Evolutionary conservation across 1,284 basidiomycete genomes (phyloP).

Genomic region (Neonothopanus nambi): DNA sequence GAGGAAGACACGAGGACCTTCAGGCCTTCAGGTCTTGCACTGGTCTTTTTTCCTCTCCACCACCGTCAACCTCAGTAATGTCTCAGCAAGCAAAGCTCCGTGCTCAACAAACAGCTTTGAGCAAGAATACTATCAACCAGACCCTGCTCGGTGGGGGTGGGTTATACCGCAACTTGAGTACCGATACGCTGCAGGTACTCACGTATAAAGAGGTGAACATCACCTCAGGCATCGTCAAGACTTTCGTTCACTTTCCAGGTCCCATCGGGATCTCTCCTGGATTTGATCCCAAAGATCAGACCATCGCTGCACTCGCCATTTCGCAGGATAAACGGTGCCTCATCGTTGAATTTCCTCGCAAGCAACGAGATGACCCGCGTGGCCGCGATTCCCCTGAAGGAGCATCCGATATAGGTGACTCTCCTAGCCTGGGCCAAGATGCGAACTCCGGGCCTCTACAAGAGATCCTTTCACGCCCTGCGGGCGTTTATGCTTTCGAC

Average conservation of each 20-base stretch:
- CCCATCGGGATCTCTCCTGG: conserved; percentile 10
- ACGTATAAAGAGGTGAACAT: conserved; percentile 1
- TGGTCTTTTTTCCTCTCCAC: too few species aligned
- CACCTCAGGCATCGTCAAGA: background rate
- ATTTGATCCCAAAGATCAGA: conserved; percentile 5
- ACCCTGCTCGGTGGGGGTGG: background rate
- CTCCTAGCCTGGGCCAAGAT: background rate
- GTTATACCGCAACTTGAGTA: background rate
- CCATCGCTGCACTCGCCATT: conserved; percentile 2
- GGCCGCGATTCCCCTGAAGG: background rate
- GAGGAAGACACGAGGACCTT: too few species aligned
- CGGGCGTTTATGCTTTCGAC: conserved; percentile 42
- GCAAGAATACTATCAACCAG: background rate
- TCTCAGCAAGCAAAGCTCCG: background rate
- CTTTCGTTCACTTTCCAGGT: background rate
- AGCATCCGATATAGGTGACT: too few species aligned
- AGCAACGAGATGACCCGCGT: background rate
- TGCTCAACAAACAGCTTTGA: background rate
- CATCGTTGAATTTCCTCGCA: background rate
- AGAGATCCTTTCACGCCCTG: conserved; percentile 30
- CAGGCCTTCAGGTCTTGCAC: too few species aligned
- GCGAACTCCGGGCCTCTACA: background rate
- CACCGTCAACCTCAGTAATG: too few species aligned
- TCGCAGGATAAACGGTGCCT: background rate
- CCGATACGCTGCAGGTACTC: background rate